Evolutionary conservation across 2,329 filamentous ascomycete genomes (phyloP), one percentile per base, ranked within the genome.

Genomic region (Alternaria consortialis): DNA sequence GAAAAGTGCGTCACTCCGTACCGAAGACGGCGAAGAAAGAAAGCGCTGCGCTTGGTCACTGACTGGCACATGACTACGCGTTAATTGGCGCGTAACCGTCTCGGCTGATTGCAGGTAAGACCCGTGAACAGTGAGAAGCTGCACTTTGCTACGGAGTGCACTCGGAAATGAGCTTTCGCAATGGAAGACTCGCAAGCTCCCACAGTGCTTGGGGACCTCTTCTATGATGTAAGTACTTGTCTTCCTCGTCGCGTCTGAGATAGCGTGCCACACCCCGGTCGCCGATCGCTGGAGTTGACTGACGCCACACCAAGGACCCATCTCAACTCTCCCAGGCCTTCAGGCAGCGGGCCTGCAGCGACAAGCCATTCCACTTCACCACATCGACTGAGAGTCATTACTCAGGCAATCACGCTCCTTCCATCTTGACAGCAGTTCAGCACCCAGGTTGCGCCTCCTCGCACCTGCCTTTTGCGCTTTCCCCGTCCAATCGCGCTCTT

Each of bases 311-410:
- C 20, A 78, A 42, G 76, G 75, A 79, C 64, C 75, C 76, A 48
- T 76, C 71, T 13, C 74, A 76, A 65, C 74, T 79, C 27, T 79
- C 76, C 29, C 73, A 77, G 60, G 65, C 71, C 61, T 74, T 79
- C 53, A 58, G 69, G 68, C 73, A 77, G 70, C 75, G 75, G 42
- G 70, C 70, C 67, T 72, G 69, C 67, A 69, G 58, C 63, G 60
- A 68, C 40, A 56, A 53, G 51, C 53, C 60, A 36, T 39, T 73
- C 11, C 68, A 65, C 51, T 72, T 73, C 64, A 74, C 69, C 58
- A 66, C 65, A 7, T 70, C 71, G 11, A 68, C 70, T n/a, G 65
- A 70, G 39, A 67, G 65, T 47, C 56, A 59, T 29, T 53, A 47
- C 29, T 65, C 63, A 20, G 52, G 56, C 43, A 46, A 53, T 29